Percentiles rank a stretch among this genome's conserved stretches.
Conservation (phyloP, 2,329 filamentous ascomycete genomes). For the Colletotrichum graminicola region DNA sequence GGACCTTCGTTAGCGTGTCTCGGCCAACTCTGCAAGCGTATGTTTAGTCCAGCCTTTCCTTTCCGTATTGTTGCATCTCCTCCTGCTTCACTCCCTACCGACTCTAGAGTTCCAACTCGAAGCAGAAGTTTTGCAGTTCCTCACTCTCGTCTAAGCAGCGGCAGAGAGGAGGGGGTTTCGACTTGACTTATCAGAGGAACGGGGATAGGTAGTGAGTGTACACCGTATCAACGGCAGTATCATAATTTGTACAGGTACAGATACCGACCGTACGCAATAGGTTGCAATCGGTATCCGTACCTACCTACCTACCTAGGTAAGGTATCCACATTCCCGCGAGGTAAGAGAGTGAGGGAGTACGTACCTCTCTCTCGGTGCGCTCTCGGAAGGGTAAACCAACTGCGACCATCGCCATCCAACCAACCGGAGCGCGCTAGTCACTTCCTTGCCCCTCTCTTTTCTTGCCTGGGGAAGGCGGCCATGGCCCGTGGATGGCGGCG, state of each 20-base stretch:
- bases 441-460: slow-evolving; percentile 29
- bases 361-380: neutral
- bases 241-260: neutral
- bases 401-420: slow-evolving; percentile 20
- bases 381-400: slow-evolving; percentile 9
- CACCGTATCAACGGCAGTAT: too few species aligned
- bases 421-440: slow-evolving; percentile 23
- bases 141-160: neutral
- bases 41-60: slow-evolving; percentile 1
- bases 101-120: slow-evolving; percentile 6
- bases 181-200: neutral
- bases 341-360: neutral
- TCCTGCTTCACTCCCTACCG: neutral
- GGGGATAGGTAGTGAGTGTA: too few species aligned
- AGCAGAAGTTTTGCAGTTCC: neutral
- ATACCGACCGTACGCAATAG: neutral
- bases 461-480: slow-evolving; percentile 23
- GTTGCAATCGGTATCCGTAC: neutral
- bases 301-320: neutral
- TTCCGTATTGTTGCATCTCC: neutral
- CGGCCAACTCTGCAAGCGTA: slow-evolving; percentile 41
- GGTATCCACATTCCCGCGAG: neutral
- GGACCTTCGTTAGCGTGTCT: slow-evolving; percentile 37
- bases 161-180: neutral
- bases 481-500: slow-evolving; percentile 17